A percentile compares a stretch with the other conserved stretches of the same genome.
Evolutionary conservation across 768 basidiomycete species (phyloP).

Genomic region (Hygrophorus pudorinus): DNA sequence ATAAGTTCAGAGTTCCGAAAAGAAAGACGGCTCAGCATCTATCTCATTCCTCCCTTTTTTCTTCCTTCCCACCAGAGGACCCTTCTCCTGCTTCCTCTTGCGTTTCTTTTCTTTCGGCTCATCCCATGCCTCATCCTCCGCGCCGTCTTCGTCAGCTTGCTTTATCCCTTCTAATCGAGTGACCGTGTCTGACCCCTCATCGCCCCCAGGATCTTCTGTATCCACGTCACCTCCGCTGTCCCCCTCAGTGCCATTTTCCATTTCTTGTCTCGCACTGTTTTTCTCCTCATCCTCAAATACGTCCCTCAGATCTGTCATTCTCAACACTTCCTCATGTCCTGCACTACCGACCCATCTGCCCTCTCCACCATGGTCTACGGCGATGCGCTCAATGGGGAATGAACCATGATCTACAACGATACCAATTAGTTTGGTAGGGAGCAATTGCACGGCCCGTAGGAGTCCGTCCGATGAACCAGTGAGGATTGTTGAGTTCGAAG

Average conservation of each 20-base stretch:
- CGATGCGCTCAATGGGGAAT: slow-evolving; percentile 85
- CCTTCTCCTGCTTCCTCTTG: slow-evolving; percentile 46
- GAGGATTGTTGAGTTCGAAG: slow-evolving; percentile 57
- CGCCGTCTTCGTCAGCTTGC: slow-evolving; percentile 5
- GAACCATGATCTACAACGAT: slow-evolving; percentile 88
- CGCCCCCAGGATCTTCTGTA: not conserved
- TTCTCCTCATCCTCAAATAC: slow-evolving; percentile 45
- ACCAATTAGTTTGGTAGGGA: slow-evolving; percentile 85
- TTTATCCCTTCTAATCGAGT: slow-evolving; percentile 18
- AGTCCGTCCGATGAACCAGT: slow-evolving; percentile 92
- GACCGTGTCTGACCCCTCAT: slow-evolving; percentile 8
- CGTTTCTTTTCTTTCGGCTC: slow-evolving; percentile 32
- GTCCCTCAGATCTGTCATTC: slow-evolving; percentile 75
- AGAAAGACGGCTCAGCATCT: slow-evolving; percentile 53
- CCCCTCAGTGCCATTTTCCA: not conserved
- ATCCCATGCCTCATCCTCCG: slow-evolving; percentile 14
- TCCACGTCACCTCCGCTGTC: not conserved
- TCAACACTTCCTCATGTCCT: slow-evolving; percentile 81
- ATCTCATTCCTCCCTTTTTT: slow-evolving; percentile 54
- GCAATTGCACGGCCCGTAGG: slow-evolving; percentile 75
- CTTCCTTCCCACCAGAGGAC: slow-evolving; percentile 36
- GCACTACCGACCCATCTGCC: slow-evolving; percentile 77
- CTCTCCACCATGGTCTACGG: slow-evolving; percentile 27
- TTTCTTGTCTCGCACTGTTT: slow-evolving; percentile 25
- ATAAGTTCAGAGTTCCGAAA: slow-evolving; percentile 58